phyloP scores from a whole-genome alignment of 306 rosid genomes.

The Canavalia gladiata region DNA sequence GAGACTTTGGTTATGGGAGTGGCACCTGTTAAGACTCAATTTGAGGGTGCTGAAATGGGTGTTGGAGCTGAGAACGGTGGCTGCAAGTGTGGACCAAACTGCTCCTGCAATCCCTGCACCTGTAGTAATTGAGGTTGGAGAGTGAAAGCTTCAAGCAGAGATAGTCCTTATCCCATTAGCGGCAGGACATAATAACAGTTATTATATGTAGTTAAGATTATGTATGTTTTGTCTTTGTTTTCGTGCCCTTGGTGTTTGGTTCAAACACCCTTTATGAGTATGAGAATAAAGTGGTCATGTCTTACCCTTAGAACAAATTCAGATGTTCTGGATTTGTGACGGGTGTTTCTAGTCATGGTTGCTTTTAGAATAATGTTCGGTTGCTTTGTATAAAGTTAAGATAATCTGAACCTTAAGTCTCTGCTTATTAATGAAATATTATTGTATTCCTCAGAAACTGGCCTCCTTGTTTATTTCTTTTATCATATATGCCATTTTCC shows the following conservation, averaged over 20 bases:
- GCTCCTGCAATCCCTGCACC: constrained; percentile 83
- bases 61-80: constrained; percentile 62
- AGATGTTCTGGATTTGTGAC: constrained; percentile 38
- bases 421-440: constrained; percentile 44
- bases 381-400: constrained; percentile 26
- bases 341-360: constrained; percentile 37
- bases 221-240: neutral
- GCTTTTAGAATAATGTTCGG: constrained; percentile 24
- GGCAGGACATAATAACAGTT: constrained; percentile 31
- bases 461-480: neutral
- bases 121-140: constrained; percentile 67
- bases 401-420: constrained; percentile 35
- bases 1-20: constrained; percentile 67
- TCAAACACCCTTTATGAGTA: constrained; percentile 1
- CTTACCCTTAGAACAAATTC: constrained; percentile 1
- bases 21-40: constrained; percentile 57
- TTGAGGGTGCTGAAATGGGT: constrained; percentile 68
- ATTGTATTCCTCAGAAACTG: neutral
- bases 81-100: constrained; percentile 83
- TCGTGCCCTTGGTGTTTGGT: constrained; percentile 16
- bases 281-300: constrained; percentile 58
- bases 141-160: constrained; percentile 47
- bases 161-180: constrained; percentile 1
- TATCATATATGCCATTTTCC: neutral
- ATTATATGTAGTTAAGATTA: neutral